Base-by-base conservation (phyloP, 2,329 filamentous ascomycete genomes). In the Ascochyta koolunga region DNA sequence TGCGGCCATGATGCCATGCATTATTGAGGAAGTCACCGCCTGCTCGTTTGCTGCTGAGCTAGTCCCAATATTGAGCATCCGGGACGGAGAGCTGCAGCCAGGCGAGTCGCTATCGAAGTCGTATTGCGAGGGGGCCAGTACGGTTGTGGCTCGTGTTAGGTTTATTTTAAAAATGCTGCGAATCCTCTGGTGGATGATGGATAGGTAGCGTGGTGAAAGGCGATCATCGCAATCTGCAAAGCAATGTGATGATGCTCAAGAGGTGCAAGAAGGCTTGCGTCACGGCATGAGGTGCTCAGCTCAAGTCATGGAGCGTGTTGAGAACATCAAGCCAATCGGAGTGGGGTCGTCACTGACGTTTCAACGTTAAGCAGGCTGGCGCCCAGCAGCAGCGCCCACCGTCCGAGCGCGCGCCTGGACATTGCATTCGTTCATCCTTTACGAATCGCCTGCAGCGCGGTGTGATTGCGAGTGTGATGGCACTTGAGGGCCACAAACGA, bases 331-430 rank as follows among this genome's bases (percentile, higher is more conserved):
- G 21, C 51, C 39, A 44, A 49, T 41, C 22, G 21, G 39, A 18
- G 44, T 49, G 45, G 45, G 54, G 43, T 48, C 58, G 50, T 40
- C 24, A 39, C 36, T 56, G 57, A 29, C 58, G 62, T 65, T 65
- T 57, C 63, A 54, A 49, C 41, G 52, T 44, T 45, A 41, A 44
- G 42, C 46, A 44, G 29, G 22, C 50, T 44, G 43, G 46, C 50
- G 57, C 50, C 49, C 37, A 49, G 52, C 54, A 56, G 55, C 48
- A 56, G 56, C 56, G 56, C 53, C 55, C 50, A 45, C 50, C 19
- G 51, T 29, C 44, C 54, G 63, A 62, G 64, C 61, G 64, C 64
- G 64, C 64, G 64, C 61, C 45, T 64, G 46, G 57, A 58, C 44
- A 58, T 58, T 61, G 32, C 57, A 54, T 57, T 29, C 52, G 51